phyloP scores from a whole-genome alignment of 805 yeast genomes.

The Middelhovenomyces tepae region DNA sequence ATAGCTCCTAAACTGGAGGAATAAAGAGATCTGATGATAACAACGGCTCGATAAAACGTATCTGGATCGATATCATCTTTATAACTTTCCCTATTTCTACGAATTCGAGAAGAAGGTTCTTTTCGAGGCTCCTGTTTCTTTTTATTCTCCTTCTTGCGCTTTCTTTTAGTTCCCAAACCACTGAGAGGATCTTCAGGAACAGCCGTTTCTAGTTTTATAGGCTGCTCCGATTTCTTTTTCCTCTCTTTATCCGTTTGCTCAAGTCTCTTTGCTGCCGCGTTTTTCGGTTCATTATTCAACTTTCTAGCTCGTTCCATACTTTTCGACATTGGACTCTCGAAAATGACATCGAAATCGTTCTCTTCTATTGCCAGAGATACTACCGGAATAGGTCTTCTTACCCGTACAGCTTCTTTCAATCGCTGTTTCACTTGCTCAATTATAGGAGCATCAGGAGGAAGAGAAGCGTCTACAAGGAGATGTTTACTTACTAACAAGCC shows the following conservation, averaged over 20 bases:
- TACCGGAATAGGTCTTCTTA: conserved; percentile 17
- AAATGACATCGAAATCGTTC: not conserved
- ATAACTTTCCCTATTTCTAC: too few relatives aligned
- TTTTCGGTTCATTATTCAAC: not conserved
- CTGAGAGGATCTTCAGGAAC: not conserved
- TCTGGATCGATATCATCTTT: conserved; percentile 36
- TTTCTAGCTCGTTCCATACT: not conserved
- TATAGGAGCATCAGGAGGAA: conserved; percentile 17
- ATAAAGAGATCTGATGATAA: conserved; percentile 49
- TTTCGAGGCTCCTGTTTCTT: conserved; percentile 4
- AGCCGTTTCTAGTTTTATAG: conserved; percentile 1
- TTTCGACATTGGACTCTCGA: not conserved
- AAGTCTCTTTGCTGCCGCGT: too few relatives aligned
- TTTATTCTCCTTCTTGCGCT: conserved; percentile 4
- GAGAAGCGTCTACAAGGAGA: conserved; percentile 23
- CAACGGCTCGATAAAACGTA: conserved; percentile 52
- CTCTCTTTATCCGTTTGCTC: conserved; percentile 3
- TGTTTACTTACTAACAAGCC: conserved; percentile 15
- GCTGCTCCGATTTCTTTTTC: conserved; percentile 1
- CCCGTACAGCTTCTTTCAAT: conserved; percentile 13
- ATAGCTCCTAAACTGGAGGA: conserved; percentile 44
- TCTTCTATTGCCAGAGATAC: conserved; percentile 9
- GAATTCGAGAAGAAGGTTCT: conserved; percentile 7
- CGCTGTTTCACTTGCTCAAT: conserved; percentile 14
- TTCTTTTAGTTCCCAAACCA: conserved; percentile 1